Conservation (phyloP, 2,329 filamentous ascomycete genomes). For the Cryphonectria radicalis region DNA sequence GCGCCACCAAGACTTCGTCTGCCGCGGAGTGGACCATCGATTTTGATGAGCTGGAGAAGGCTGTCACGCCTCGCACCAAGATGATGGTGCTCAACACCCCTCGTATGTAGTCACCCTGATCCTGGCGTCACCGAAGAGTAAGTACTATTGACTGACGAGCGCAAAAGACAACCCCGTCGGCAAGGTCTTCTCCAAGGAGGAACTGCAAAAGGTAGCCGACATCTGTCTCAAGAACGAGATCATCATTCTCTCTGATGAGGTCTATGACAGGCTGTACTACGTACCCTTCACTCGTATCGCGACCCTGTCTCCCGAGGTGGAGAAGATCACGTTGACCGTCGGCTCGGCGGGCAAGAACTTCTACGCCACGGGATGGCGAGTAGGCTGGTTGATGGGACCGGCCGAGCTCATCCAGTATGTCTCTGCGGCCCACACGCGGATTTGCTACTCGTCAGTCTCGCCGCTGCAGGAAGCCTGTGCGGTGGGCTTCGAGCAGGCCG, state of each 20-base stretch:
- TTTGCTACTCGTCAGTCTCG: constrained; percentile 93
- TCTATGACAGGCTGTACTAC: constrained; percentile 95
- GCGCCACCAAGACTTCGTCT: constrained; percentile 77
- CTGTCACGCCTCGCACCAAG: constrained; percentile 85
- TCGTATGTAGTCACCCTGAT: constrained; percentile 41
- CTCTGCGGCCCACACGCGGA: constrained; percentile 88
- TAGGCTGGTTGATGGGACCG: constrained; percentile 91
- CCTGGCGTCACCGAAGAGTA: too few relatives aligned
- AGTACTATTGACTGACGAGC: constrained; percentile 4
- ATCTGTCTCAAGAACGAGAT: constrained; percentile 92
- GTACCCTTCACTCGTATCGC: constrained; percentile 92
- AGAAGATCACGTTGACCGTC: constrained; percentile 86
- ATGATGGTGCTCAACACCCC: constrained; percentile 93
- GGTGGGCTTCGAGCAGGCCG: constrained; percentile 89
- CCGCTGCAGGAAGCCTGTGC: constrained; percentile 94
- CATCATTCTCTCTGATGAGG: constrained; percentile 89
- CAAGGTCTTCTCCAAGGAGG: constrained; percentile 86
- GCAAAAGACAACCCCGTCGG: constrained; percentile 85
- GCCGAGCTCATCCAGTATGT: constrained; percentile 90
- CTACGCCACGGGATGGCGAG: constrained; percentile 96
- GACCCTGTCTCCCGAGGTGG: constrained; percentile 88
- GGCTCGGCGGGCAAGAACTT: constrained; percentile 98
- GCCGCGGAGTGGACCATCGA: constrained; percentile 89
- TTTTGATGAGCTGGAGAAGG: constrained; percentile 77
- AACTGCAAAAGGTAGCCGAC: constrained; percentile 83